Evolutionary conservation across 441 rosid genomes (phyloP).

Genomic region (Adansonia grandidieri): DNA sequence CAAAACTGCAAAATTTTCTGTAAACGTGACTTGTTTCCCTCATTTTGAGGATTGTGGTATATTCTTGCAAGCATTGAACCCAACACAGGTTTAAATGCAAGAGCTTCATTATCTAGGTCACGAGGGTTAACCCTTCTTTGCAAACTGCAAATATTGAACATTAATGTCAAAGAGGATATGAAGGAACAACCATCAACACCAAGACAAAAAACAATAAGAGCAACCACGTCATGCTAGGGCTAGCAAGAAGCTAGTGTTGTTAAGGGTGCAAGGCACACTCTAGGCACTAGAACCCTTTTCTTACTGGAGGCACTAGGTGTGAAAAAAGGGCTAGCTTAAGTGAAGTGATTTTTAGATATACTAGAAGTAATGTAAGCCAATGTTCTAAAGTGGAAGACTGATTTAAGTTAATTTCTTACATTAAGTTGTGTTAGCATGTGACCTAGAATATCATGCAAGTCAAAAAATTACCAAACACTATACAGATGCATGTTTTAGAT

Average conservation of each 20-base stretch:
- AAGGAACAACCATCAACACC: constrained; percentile 10
- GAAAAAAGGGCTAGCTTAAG: too few species aligned
- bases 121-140: constrained; percentile 70
- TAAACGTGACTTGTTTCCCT: constrained; percentile 77
- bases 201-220: not conserved
- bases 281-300: too few species aligned
- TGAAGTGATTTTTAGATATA: not conserved
- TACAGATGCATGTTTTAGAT: constrained; percentile 3
- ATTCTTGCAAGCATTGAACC: constrained; percentile 83
- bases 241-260: not conserved
- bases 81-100: too few species aligned
- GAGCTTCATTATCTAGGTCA: constrained; percentile 33
- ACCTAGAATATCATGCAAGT: constrained; percentile 8
- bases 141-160: constrained; percentile 52
- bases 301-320: too few species aligned
- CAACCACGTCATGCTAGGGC: not conserved
- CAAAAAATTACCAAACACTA: not conserved
- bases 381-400: not conserved
- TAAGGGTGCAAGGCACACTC: too few species aligned
- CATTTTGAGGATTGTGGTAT: constrained; percentile 80
- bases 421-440: not conserved
- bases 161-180: constrained; percentile 19
- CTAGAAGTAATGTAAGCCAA: not conserved
- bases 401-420: constrained; percentile 2
- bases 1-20: constrained; percentile 90